Percentiles rank a stretch among this genome's conserved stretches.
phyloP scores from a whole-genome alignment of 805 yeast genomes.

The Cyberlindnera mrakii region DNA sequence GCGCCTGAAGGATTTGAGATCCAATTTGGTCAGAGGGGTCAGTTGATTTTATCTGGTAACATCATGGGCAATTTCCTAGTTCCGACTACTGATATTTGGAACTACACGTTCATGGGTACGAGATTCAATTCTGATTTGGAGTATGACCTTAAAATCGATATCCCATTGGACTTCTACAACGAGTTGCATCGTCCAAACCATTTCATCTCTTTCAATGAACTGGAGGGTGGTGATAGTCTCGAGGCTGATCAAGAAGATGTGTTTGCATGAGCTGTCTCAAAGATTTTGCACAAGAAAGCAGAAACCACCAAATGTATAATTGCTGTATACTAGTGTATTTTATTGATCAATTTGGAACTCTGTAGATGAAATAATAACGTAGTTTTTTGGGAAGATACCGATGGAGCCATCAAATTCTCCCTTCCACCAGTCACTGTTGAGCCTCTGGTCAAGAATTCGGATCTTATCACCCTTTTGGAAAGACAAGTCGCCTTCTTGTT shows the following conservation, averaged over 20 bases:
- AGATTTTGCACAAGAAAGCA: too few species aligned
- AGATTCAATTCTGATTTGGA: constrained; percentile 62
- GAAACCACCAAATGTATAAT: neutral
- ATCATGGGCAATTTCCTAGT: constrained; percentile 79
- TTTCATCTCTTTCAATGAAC: constrained; percentile 65
- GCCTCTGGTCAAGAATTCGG: constrained; percentile 25
- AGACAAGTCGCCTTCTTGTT: constrained; percentile 35
- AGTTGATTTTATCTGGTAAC: constrained; percentile 66
- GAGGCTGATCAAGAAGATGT: constrained; percentile 68
- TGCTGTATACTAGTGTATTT: neutral
- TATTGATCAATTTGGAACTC: neutral
- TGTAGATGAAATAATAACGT: constrained; percentile 6
- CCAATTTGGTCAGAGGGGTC: constrained; percentile 53
- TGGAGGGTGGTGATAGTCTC: constrained; percentile 42
- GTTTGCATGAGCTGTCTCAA: constrained; percentile 30
- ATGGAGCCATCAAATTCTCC: constrained; percentile 15
- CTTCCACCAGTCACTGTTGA: constrained; percentile 20
- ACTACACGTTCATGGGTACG: constrained; percentile 82
- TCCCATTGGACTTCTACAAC: constrained; percentile 78
- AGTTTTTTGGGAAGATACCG: constrained; percentile 20
- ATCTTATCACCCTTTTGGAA: constrained; percentile 40
- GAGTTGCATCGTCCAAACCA: constrained; percentile 87
- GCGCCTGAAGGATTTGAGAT: constrained; percentile 66
- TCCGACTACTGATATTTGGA: constrained; percentile 85
- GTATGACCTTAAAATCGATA: constrained; percentile 63